A percentile compares a stretch with the other conserved stretches of the same genome.
Evolutionary conservation across 345 rosid species (phyloP).

Genomic region (Excoecaria cochinchinensis): DNA sequence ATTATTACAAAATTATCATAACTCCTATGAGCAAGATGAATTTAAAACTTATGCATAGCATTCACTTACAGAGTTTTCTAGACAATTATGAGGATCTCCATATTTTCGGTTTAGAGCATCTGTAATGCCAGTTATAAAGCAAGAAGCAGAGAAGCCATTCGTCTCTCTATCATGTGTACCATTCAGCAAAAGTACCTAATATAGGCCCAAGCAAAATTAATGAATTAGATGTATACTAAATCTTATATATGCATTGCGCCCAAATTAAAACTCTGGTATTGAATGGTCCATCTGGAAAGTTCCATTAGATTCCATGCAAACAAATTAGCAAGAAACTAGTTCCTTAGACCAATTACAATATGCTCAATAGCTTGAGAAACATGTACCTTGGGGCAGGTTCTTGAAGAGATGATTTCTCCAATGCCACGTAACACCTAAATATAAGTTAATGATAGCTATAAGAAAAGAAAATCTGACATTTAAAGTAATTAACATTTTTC

Average conservation of each 20-base stretch:
- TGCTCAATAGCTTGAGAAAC: neutral
- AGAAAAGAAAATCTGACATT: neutral
- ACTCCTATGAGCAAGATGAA: neutral
- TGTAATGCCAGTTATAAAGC: constrained; percentile 72
- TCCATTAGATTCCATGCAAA: neutral
- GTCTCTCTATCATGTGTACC: constrained; percentile 87
- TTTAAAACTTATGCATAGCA: constrained; percentile 2
- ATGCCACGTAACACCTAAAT: constrained; percentile 77
- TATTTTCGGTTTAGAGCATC: constrained; percentile 75
- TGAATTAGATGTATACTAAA: neutral
- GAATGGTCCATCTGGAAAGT: neutral
- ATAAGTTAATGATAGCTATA: neutral
- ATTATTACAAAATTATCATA: neutral
- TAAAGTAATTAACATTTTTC: neutral
- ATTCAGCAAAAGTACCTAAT: constrained; percentile 72
- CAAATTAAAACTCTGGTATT: neutral
- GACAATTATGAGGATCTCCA: constrained; percentile 63
- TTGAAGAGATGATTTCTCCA: constrained; percentile 81
- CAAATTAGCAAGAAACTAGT: constrained; percentile 4
- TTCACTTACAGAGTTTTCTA: constrained; percentile 59
- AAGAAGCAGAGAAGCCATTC: constrained; percentile 69
- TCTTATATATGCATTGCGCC: neutral
- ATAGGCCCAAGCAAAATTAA: constrained; percentile 6
- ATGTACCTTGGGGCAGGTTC: constrained; percentile 75
- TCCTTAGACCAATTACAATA: neutral